Evolutionary conservation across 108 stramenopile species (phyloP), one percentile per base, ranked within the genome.

Genomic region (Conticribra guillardii): DNA sequence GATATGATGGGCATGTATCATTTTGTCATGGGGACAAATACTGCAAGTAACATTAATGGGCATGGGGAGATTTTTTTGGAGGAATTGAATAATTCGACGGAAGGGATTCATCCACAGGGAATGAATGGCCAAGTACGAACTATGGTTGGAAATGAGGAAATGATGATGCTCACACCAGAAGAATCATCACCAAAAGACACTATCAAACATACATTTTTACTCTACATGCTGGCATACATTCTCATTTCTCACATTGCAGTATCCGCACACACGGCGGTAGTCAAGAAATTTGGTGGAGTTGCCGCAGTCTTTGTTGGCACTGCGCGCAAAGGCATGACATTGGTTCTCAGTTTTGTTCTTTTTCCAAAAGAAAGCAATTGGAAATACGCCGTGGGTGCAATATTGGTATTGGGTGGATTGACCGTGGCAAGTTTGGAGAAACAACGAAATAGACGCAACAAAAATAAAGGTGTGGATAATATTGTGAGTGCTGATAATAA

Each of bases 271-370:
- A 98, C 97, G 86, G 85, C 76, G 23, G 82, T 97, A 3, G 92
- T 98, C 17, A 95, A 92, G 64, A 85, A 87, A 34, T 98, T 95
- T 74, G 98, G 96, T 21, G 95, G 96, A 4, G 96, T 98, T 21
- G 86, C 95, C 16, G 92, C 96, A 18, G 96, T 97, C 0, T 76
- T 96, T 27, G 75, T 98, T 16, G 95, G 95, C 7, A 97, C 94
- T 22, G 94, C 86, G 18, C 80, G 98, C 46, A 98, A 98, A 71
- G 95, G 94, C 1, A 96, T 98, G 92, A 97, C 97, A 44, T 55
- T 92, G 59, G 48, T 92, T 24, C 63, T 92, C 37, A 83, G 82
- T 22, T 98, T 97, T 69, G 24, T 96, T 8, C 68, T 98, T 2
- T 98, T 98, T 65, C 98, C 96, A 11, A 98, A 98, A 76, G 86